Evolutionary conservation across 169 alveolate genomes (phyloP).

Genomic region (Sarcocystis neurona): DNA sequence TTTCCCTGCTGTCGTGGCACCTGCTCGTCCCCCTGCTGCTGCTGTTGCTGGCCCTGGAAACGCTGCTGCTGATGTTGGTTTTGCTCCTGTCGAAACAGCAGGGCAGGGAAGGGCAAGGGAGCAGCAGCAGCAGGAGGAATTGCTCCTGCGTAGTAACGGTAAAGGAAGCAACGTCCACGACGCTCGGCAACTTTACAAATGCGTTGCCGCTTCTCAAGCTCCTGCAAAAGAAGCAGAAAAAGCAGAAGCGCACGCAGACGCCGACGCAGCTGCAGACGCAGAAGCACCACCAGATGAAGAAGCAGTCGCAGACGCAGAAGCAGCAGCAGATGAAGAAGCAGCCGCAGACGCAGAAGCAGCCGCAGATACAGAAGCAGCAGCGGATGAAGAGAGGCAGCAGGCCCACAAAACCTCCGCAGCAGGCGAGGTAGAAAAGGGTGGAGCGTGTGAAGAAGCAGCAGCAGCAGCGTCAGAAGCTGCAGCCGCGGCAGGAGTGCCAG

Average conservation of each 20-base stretch:
- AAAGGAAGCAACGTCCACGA: slow-evolving; percentile 62
- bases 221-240: slow-evolving; percentile 2
- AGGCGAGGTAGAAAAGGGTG: no score
- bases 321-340: not conserved
- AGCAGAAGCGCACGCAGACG: not conserved
- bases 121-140: not conserved
- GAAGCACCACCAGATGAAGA: no score
- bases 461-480: no score
- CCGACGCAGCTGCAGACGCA: not conserved
- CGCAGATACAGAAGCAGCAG: no score
- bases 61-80: not conserved
- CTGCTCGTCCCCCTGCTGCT: not conserved
- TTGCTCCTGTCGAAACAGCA: not conserved
- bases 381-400: no score
- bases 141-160: slow-evolving; percentile 37
- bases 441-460: no score
- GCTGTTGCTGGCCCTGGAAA: not conserved
- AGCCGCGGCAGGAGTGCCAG: no score
- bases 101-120: not conserved
- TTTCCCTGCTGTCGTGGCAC: not conserved
- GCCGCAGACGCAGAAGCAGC: no score
- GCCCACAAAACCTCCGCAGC: no score
- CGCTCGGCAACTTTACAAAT: slow-evolving; percentile 60
- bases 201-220: slow-evolving; percentile 47
- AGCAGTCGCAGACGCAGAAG: not conserved